Evolutionary conservation across 768 basidiomycete genomes (phyloP), one percentile per base, ranked within the genome.

Genomic region (Pleurotus ostreatus): DNA sequence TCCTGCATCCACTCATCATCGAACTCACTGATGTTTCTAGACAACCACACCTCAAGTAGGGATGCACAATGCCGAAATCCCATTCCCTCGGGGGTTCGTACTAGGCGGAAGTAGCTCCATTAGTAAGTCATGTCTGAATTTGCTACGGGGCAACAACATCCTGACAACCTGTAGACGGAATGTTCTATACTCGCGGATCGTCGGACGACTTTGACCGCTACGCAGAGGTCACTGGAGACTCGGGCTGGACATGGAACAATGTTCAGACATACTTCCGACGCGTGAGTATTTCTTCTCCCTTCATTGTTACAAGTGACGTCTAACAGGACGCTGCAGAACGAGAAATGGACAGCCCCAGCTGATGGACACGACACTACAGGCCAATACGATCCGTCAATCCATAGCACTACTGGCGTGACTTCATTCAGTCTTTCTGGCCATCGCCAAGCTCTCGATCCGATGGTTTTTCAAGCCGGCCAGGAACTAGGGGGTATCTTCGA

Each of bases 161-260:
- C 12, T 34, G n/a, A n/a, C 66, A 65, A 65, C 54, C 47, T 44
- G 9, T 60, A 64, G 63, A 65, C 59, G 30, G 11, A 18, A 49
- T 70, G 68, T 59, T 58, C 2, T 70, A 63, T 49, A 67, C 64
- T 9, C 63, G 68, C 3, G 68, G 65, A 6, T 62, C 68, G 0
- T 39, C 52, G 11, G 65, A 68, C n/a, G 67, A 68, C 47, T 69
- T 45, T 22, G 61, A 68, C 46, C 61, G 64, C 8, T 63, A 55
- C 30, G 69, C 69, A 4, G 48, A 49, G 4, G 49, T 65, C 20
- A 62, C 64, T 9, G 61, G 61, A 5, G 68, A 69, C 53, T 22
- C 34, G 2, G 67, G 68, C 9, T 70, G 69, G 69, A 61, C 63
- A 6, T 70, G 69, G 69, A 56, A 67, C 15, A 57, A 38, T 20